These are phyloP conservation scores for Cardamine occulta DNA, from an alignment of 345 rosid genomes.

Conservation along the genomic window DNA sequence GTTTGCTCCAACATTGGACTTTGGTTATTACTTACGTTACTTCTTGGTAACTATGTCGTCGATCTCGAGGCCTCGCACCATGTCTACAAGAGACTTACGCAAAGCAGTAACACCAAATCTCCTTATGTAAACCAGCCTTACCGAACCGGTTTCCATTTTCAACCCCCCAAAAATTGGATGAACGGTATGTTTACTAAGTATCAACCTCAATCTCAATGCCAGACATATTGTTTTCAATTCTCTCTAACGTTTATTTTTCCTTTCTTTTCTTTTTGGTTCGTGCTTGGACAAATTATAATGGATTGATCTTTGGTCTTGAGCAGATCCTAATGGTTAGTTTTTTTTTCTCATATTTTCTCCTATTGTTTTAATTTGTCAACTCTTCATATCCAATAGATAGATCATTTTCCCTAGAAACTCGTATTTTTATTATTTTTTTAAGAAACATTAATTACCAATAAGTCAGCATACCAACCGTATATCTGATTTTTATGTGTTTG, in stretches of 20 bases:
- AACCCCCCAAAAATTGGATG: slow-evolving; percentile 79
- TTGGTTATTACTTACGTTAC: slow-evolving; percentile 44
- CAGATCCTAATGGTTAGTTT: slow-evolving; percentile 83
- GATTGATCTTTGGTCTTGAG: slow-evolving; percentile 20
- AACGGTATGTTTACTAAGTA: slow-evolving; percentile 50
- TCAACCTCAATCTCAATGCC: not conserved
- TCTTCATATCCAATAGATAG: slow-evolving; percentile 38
- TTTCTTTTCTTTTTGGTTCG: slow-evolving; percentile 24
- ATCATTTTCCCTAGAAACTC: slow-evolving; percentile 32
- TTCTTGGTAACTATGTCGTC: slow-evolving; percentile 51
- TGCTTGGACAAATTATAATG: slow-evolving; percentile 18
- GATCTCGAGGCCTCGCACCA: slow-evolving; percentile 60
- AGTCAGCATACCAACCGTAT: slow-evolving; percentile 30
- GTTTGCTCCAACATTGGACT: slow-evolving; percentile 32
- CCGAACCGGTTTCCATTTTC: slow-evolving; percentile 72
- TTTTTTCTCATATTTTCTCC: not conserved
- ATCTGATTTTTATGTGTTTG: slow-evolving; percentile 22
- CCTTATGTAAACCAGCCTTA: slow-evolving; percentile 53
- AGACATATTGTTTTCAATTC: not conserved
- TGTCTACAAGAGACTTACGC: slow-evolving; percentile 39
- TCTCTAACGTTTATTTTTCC: slow-evolving; percentile 3
- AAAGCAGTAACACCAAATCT: slow-evolving; percentile 37
- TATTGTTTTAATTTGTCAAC: slow-evolving; percentile 27
- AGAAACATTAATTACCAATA: slow-evolving; percentile 20
- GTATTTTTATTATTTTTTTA: not conserved